Evolutionary conservation across 768 basidiomycete genomes (phyloP), one percentile per base, ranked within the genome.

Genomic region (Boletus subparvulus): DNA sequence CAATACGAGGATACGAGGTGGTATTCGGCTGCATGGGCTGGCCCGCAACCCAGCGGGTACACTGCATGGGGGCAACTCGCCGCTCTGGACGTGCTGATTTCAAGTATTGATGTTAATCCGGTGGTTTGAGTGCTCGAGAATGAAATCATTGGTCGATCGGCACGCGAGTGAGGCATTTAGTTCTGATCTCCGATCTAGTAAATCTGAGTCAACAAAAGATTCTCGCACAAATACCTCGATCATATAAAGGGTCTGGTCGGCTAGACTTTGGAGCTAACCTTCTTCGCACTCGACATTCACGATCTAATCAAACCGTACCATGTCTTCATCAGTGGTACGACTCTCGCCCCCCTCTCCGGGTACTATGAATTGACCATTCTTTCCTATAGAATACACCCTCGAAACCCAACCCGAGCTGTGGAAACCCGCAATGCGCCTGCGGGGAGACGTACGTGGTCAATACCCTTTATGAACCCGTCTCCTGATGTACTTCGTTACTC

Each of bases 371-470:
- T 50, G 28, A 50, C 13, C 6, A n/a, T 26, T 36, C n/a, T 37
- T 28, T 17, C 3, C 24, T 33, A 21, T 32, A 64, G 55, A 43
- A 50, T 11, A n/a, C 62, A 21, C 8, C 62, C 12, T 37, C 54
- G 4, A 47, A 55, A 37, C 58, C 51, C 6, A 24, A 45, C 9
- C 50, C 61, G 30, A 51, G 45, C 37, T 66, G 65, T 32, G 62
- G 65, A 46, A 64, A 66, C 26, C 57, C 55, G 30, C 53, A 45
- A 9, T 64, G 62, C 57, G 5, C 32, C 1, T 66, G 65, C 52
- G 65, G 59, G 46, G 17, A 55, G 12, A 57, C 33, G 65, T 61
- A n/a, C 49, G 65, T 61, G 1, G 5, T 32, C 26, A 12, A 32
- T 2, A 13, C 12, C 2, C 19, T 30, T 1, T 12, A 4, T 6